Base-by-base conservation (phyloP, 2,329 filamentous ascomycete genomes). In the Claviceps citrina region DNA sequence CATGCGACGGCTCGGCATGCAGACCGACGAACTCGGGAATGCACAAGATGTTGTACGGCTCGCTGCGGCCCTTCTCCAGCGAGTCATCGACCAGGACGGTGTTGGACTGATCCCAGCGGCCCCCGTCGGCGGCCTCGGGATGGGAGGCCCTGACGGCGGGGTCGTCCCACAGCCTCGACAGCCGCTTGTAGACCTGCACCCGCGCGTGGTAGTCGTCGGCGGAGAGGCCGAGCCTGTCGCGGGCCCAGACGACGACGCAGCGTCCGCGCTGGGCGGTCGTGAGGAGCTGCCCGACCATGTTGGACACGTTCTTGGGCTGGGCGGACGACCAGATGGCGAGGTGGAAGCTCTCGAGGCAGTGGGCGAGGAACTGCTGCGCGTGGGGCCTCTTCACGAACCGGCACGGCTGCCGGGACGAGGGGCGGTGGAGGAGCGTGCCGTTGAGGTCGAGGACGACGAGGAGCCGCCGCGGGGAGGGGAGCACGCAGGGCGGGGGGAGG, bases 291-390 rank as follows among this genome's bases (percentile, higher is more conserved):
- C 64, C 60, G 45, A 84, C 74, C 67, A 93, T 83, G 27, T 61
- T 62, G 7, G 59, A 48, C 12, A 94, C 84, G 47, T 91, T 95
- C 1, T 70, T 59, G 0, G 78, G 78, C 16, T 70, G 73, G 0
- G 89, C 86, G 6, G 84, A 93, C 1, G 89, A 93, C 86, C 89
- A 98, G 43, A 96, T 74, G 62, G 86, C 84, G 24, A 94, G 80
- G 39, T 68, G 66, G 63, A 93, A 89, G 43, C 78, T 77, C 10
- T 71, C 61, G 49, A 93, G 69, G 48, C 87, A 73, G 56, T 86
- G 84, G 22, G 68, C 53, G 3, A 96, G 62, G 57, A 98, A 95
- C 0, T 62, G 48, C 3, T 63, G 51, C 1, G 91, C 70, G 46
- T 78, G 68, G 0, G 83, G 83, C 1, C 91, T 80, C 47, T 70